Evolutionary conservation across 106 monocot species (phyloP).

Genomic region (Narthecium ossifragum): DNA sequence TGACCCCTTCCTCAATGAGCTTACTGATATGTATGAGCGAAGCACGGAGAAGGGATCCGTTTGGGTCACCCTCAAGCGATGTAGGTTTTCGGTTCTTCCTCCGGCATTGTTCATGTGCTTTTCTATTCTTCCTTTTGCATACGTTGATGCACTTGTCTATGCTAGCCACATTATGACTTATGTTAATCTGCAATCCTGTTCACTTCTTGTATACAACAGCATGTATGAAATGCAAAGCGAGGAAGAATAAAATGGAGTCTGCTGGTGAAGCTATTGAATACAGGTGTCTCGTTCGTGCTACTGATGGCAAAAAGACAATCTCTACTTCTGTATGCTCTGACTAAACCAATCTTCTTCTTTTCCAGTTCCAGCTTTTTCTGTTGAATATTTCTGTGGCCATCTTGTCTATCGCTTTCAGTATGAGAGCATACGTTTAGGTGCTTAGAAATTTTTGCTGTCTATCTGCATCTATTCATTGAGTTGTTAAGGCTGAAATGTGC

Average conservation of each 20-base stretch:
- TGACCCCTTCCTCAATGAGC: slow-evolving; percentile 86
- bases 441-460: too few species aligned
- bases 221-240: slow-evolving; percentile 58
- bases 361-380: too few species aligned
- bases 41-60: slow-evolving; percentile 78
- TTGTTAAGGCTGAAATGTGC: too few species aligned
- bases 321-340: slow-evolving; percentile 58
- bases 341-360: neutral
- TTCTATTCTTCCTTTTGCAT: neutral
- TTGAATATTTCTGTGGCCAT: too few species aligned
- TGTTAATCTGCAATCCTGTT: neutral
- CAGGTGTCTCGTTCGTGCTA: slow-evolving; percentile 87
- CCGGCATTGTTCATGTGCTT: too few species aligned
- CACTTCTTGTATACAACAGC: slow-evolving; percentile 29
- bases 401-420: too few species aligned
- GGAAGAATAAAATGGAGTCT: slow-evolving; percentile 42
- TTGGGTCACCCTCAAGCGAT: slow-evolving; percentile 90
- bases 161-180: neutral
- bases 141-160: neutral
- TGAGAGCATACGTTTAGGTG: too few species aligned
- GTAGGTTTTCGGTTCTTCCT: slow-evolving; percentile 25
- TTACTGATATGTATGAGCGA: slow-evolving; percentile 77
- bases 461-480: too few species aligned
- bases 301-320: slow-evolving; percentile 87
- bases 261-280: slow-evolving; percentile 57